phyloP scores from a whole-genome alignment of 345 rosid species.

The Dipteronia dyeriana region DNA sequence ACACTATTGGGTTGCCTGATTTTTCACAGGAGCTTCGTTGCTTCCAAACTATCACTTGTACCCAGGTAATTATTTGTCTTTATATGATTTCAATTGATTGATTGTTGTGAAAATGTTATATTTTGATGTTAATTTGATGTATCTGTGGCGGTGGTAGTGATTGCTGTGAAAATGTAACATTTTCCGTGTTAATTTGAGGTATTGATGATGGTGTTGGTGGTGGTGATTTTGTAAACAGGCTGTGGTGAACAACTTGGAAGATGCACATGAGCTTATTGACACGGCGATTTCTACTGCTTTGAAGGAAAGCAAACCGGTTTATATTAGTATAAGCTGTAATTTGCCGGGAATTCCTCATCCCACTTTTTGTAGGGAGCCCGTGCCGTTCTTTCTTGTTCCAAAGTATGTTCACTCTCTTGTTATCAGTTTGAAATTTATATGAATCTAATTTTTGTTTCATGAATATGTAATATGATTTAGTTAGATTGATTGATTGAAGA shows the following conservation, averaged over 20 bases:
- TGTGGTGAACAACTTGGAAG: conserved; percentile 72
- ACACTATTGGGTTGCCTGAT: conserved; percentile 73
- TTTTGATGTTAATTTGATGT: conserved; percentile 12
- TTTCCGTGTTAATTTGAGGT: conserved; percentile 6
- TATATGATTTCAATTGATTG: background rate
- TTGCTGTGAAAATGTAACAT: background rate
- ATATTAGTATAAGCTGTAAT: conserved; percentile 72
- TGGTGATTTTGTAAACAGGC: conserved; percentile 36
- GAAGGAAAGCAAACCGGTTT: conserved; percentile 72
- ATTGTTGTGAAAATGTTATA: background rate
- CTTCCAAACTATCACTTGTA: conserved; percentile 61
- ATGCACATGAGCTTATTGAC: conserved; percentile 67
- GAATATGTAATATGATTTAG: background rate
- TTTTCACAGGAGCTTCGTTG: conserved; percentile 67
- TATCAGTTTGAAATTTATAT: background rate
- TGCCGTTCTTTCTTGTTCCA: conserved; percentile 61
- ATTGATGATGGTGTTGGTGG: background rate
- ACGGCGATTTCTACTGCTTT: conserved; percentile 72
- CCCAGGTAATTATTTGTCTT: conserved; percentile 39
- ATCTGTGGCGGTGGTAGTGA: background rate
- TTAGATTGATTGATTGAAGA: background rate
- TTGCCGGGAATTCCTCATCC: conserved; percentile 66
- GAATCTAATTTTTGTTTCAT: background rate
- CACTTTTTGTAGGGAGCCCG: conserved; percentile 61
- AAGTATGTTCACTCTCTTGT: conserved; percentile 36